Evolutionary conservation across 2,329 filamentous ascomycete species (phyloP).

Genomic region (Cladosporium sp.): DNA sequence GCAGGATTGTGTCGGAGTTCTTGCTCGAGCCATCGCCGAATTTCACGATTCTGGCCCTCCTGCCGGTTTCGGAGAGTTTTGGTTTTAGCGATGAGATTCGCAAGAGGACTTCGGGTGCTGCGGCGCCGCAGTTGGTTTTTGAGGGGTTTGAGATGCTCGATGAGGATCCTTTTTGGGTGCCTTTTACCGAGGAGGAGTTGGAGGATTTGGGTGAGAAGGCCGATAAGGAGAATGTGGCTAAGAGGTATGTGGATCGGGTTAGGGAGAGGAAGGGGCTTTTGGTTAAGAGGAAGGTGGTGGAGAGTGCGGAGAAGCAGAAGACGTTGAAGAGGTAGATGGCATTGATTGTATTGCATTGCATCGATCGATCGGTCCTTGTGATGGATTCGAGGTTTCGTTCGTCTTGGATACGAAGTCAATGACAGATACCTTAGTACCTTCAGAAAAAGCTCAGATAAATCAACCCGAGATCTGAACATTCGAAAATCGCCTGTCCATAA

Average conservation of each 20-base stretch:
- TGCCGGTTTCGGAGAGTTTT: slow-evolving; percentile 92
- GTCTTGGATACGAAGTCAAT: too few relatives aligned
- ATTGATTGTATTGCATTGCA: neutral
- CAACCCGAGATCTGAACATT: too few relatives aligned
- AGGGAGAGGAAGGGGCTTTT: slow-evolving; percentile 81
- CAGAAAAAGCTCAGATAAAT: too few relatives aligned
- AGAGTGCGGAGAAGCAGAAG: slow-evolving; percentile 90
- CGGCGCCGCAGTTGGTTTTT: slow-evolving; percentile 89
- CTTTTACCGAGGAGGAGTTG: slow-evolving; percentile 90
- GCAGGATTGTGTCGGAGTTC: slow-evolving; percentile 80
- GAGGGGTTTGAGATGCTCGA: slow-evolving; percentile 88
- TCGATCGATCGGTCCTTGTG: too few relatives aligned
- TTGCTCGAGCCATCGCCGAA: slow-evolving; percentile 96
- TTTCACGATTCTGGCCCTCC: slow-evolving; percentile 82
- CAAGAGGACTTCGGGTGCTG: slow-evolving; percentile 84
- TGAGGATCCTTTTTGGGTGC: slow-evolving; percentile 97
- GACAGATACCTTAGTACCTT: too few relatives aligned
- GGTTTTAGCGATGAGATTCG: slow-evolving; percentile 96
- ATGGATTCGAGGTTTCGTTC: too few relatives aligned
- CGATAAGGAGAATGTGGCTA: slow-evolving; percentile 92
- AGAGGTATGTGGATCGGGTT: slow-evolving; percentile 90
- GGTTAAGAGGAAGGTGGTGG: slow-evolving; percentile 65
- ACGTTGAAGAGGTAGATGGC: slow-evolving; percentile 55
- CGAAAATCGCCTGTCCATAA: too few relatives aligned
- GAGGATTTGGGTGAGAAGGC: slow-evolving; percentile 93